Conservation (phyloP, 345 rosid genomes). For the Microcos paniculata region DNA sequence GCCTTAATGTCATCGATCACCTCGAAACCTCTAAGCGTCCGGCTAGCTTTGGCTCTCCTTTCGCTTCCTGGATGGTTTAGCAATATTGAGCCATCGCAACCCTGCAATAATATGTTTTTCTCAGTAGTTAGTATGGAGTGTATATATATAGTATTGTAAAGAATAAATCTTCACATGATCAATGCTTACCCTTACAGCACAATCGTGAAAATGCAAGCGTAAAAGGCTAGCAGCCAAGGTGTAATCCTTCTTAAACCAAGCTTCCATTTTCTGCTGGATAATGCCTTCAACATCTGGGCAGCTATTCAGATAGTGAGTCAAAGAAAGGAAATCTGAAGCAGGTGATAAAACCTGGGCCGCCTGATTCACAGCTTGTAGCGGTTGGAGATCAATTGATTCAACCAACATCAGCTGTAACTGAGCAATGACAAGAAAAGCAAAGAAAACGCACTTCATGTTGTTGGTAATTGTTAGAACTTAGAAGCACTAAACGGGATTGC, state of each 20-base stretch:
- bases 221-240: constrained; percentile 36
- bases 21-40: constrained; percentile 26
- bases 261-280: constrained; percentile 20
- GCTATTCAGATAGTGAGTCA: constrained; percentile 21
- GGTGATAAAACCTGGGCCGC: neutral
- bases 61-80: constrained; percentile 33
- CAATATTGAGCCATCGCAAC: constrained; percentile 41
- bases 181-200: constrained; percentile 26
- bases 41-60: constrained; percentile 27
- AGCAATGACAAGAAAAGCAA: constrained; percentile 3
- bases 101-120: neutral
- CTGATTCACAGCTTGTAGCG: neutral
- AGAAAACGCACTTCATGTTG: constrained; percentile 16
- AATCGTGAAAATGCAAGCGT: constrained; percentile 47
- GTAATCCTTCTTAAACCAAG: constrained; percentile 22
- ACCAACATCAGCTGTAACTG: neutral
- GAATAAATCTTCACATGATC: neutral
- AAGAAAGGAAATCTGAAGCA: constrained; percentile 14
- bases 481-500: neutral
- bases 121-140: too few species aligned
- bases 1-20: constrained; percentile 38
- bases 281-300: constrained; percentile 39
- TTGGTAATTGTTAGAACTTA: neutral
- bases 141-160: neutral
- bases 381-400: neutral